A percentile compares a stretch with the other conserved stretches of the same genome.
These are phyloP conservation scores for Parsonsia alboflavescens DNA, from an alignment of 257 asterid genomes.

Conservation along the genomic window DNA sequence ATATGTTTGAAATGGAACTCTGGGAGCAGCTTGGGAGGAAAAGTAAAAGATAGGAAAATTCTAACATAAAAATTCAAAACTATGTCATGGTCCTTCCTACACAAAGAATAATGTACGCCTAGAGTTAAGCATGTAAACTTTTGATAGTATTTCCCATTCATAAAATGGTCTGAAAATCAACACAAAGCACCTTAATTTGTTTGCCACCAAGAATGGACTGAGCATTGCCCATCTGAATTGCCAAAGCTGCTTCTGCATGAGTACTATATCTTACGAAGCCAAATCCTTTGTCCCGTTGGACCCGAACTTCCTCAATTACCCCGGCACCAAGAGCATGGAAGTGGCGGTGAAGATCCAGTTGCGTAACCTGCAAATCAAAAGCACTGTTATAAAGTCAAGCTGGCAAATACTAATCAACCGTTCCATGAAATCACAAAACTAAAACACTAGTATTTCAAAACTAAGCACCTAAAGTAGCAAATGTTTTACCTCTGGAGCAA, in stretches of 20 bases:
- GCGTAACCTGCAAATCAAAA: slow-evolving; percentile 55
- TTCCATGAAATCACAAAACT: neutral
- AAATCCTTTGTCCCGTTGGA: slow-evolving; percentile 93
- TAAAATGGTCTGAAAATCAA: neutral
- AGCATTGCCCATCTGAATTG: slow-evolving; percentile 77
- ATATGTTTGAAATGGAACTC: neutral
- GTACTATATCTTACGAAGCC: slow-evolving; percentile 85
- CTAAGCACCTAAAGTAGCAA: neutral
- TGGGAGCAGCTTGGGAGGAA: neutral
- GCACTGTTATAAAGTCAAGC: neutral
- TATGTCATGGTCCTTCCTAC: neutral
- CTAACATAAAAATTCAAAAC: neutral
- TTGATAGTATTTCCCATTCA: neutral
- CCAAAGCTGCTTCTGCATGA: slow-evolving; percentile 87
- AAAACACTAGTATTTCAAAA: neutral
- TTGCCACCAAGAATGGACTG: slow-evolving; percentile 67
- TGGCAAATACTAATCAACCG: neutral
- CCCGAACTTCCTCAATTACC: slow-evolving; percentile 85
- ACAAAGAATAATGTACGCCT: neutral
- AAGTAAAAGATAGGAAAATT: neutral
- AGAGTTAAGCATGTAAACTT: neutral
- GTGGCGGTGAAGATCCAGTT: slow-evolving; percentile 85
- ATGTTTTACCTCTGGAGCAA: slow-evolving; percentile 78
- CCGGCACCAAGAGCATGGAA: slow-evolving; percentile 89
- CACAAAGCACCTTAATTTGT: slow-evolving; percentile 64